Percentiles rank a stretch among this genome's conserved stretches.
Conservation (phyloP, 2,329 filamentous ascomycete genomes). For the Colletotrichum sp. region DNA sequence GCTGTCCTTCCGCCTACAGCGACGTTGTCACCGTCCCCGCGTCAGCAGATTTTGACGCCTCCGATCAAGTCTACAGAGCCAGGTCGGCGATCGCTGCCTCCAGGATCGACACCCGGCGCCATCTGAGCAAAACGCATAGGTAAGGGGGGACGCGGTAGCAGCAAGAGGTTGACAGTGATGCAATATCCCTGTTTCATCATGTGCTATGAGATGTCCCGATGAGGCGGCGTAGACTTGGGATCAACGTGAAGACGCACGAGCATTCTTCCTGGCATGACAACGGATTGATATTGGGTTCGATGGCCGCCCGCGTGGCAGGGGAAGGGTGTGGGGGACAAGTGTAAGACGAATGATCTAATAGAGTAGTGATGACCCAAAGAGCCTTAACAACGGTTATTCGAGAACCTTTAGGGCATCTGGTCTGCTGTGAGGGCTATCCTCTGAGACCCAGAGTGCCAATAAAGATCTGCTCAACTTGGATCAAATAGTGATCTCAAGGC, state of each 20-base stretch:
- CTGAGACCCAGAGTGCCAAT: not conserved
- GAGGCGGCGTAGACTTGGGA: not conserved
- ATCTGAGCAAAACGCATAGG: not conserved
- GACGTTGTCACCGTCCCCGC: constrained; percentile 61
- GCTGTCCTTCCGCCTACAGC: constrained; percentile 62
- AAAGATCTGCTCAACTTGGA: not conserved
- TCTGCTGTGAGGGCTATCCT: not conserved
- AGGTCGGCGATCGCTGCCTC: not conserved
- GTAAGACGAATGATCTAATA: not conserved
- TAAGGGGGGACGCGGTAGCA: not conserved
- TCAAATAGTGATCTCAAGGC: not conserved
- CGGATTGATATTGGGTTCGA: not conserved
- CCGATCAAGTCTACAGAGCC: constrained; percentile 58
- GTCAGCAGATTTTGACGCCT: constrained; percentile 62
- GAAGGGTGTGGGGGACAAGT: not conserved
- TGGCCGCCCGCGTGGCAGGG: not conserved
- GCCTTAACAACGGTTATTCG: not conserved
- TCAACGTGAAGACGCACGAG: not conserved
- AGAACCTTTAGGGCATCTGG: not conserved
- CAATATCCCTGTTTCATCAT: not conserved
- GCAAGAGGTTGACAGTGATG: not conserved
- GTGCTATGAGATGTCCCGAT: not conserved
- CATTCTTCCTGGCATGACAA: not conserved
- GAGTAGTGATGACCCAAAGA: constrained; percentile 1
- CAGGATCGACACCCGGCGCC: not conserved